Conservation (phyloP, 805 yeast species). For the Ogataea siamensis region DNA sequence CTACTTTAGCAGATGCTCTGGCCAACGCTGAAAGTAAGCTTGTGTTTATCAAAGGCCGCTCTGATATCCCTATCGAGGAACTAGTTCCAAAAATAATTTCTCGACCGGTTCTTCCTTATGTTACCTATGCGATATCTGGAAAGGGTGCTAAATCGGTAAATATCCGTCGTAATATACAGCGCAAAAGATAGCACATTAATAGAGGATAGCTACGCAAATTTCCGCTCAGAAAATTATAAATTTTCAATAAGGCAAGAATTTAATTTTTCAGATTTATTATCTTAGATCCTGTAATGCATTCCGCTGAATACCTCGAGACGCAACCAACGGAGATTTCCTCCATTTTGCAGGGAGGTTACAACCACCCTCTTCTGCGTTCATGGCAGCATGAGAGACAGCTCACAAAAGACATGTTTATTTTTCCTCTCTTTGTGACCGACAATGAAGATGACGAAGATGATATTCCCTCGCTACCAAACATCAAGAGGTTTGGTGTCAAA, state of each 20-base stretch:
- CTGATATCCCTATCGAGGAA: conserved; percentile 59
- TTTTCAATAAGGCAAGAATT: conserved; percentile 1
- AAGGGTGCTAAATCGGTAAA: conserved; percentile 50
- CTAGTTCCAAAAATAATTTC: conserved; percentile 27
- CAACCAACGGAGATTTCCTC: conserved; percentile 66
- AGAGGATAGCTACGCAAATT: no score
- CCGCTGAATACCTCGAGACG: conserved; percentile 63
- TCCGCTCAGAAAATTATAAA: no score
- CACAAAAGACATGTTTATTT: conserved; percentile 84
- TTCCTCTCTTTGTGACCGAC: conserved; percentile 86
- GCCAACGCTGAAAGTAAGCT: conserved; percentile 28
- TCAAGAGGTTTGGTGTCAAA: conserved; percentile 82
- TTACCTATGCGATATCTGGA: conserved; percentile 37
- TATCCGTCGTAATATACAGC: conserved; percentile 45
- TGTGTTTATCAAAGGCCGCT: conserved; percentile 57
- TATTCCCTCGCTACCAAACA: conserved; percentile 82
- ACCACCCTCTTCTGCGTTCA: conserved; percentile 80
- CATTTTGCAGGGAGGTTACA: conserved; percentile 89
- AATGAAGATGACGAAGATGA: conserved; percentile 71
- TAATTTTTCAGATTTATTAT: conserved; percentile 1
- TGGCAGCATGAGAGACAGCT: conserved; percentile 91
- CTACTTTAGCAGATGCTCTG: conserved; percentile 15
- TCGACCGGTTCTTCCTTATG: conserved; percentile 35
- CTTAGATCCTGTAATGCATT: conserved; percentile 6
- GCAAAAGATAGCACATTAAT: conserved; percentile 31